These are phyloP conservation scores for Biscogniauxia marginata DNA, from an alignment of 2,329 filamentous ascomycete genomes.

Conservation along the genomic window DNA sequence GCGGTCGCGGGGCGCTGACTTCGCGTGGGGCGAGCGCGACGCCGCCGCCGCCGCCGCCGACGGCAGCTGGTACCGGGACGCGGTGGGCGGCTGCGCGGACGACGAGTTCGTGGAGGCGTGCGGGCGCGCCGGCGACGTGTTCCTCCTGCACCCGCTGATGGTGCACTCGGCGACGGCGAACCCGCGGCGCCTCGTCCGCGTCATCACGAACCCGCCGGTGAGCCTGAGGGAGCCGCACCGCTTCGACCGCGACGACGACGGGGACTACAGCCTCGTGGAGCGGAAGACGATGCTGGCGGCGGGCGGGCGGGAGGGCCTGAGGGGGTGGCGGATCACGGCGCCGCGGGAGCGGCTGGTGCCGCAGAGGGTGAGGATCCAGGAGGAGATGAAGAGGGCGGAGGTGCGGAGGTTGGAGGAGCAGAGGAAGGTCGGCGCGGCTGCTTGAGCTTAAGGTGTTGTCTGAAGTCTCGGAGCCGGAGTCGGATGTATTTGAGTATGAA, in stretches of 20 bases:
- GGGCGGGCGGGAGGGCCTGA: constrained; percentile 44
- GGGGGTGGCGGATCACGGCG: constrained; percentile 51
- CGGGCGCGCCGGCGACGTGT: constrained; percentile 56
- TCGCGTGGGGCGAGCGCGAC: constrained; percentile 34
- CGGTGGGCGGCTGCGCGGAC: constrained; percentile 36
- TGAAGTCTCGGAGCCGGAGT: background rate
- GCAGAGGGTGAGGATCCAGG: constrained; percentile 45
- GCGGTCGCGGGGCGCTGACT: constrained; percentile 45
- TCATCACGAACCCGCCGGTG: constrained; percentile 59
- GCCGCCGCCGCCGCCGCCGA: constrained; percentile 23
- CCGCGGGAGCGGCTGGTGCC: constrained; percentile 51
- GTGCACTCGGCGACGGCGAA: constrained; percentile 55
- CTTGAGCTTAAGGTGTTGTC: constrained; percentile 20
- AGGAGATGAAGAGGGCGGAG: constrained; percentile 51
- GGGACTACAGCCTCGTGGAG: constrained; percentile 55
- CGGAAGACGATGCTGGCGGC: constrained; percentile 51
- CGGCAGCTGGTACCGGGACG: constrained; percentile 45
- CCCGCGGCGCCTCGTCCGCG: constrained; percentile 41
- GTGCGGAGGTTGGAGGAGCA: constrained; percentile 42
- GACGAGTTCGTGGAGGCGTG: constrained; percentile 51
- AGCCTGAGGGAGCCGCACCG: constrained; percentile 49
- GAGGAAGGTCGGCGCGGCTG: constrained; percentile 17
- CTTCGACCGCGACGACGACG: constrained; percentile 47
- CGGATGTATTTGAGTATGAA: background rate
- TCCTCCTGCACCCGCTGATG: constrained; percentile 60